A percentile compares a stretch with the other conserved stretches of the same genome.
Conservation (phyloP, 768 basidiomycete genomes). For the Tylopilus cervinicoccineus region DNA sequence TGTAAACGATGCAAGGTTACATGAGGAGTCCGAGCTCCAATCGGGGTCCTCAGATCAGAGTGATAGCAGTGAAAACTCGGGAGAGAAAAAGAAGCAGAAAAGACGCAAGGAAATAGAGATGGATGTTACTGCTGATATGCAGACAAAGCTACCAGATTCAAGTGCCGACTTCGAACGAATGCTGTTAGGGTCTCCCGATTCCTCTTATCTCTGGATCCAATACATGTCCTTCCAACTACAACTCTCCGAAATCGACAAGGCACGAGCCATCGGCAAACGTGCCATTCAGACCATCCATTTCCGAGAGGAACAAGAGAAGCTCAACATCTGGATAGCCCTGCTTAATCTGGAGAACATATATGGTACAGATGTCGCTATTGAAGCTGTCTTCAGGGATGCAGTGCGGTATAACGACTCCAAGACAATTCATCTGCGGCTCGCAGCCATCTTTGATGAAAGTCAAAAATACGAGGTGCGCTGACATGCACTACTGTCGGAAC, state of each 20-base stretch:
- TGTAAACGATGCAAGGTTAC: constrained; percentile 32
- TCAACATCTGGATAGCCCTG: constrained; percentile 97
- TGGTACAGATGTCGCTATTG: constrained; percentile 78
- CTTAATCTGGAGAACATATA: constrained; percentile 94
- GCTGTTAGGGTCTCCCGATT: constrained; percentile 91
- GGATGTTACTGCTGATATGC: constrained; percentile 85
- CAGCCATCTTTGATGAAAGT: constrained; percentile 79
- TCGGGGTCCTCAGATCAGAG: constrained; percentile 45
- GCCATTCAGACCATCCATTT: constrained; percentile 88
- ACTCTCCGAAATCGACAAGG: constrained; percentile 95
- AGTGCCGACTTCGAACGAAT: constrained; percentile 93
- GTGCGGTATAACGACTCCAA: constrained; percentile 89
- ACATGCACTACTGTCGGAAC: constrained; percentile 2
- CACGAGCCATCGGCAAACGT: constrained; percentile 78
- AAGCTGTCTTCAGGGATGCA: constrained; percentile 86
- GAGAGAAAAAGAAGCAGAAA: constrained; percentile 59
- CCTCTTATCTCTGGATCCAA: constrained; percentile 97
- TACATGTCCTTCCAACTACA: constrained; percentile 99
- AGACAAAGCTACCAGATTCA: constrained; percentile 81
- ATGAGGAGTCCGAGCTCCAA: constrained; percentile 34
- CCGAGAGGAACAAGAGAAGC: constrained; percentile 91
- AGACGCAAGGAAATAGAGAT: constrained; percentile 70
- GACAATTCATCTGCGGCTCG: constrained; percentile 80
- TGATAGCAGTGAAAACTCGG: constrained; percentile 12
- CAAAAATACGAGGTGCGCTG: constrained; percentile 69